phyloP scores from a whole-genome alignment of 139 green algal species.

The Chlorella sp. region DNA sequence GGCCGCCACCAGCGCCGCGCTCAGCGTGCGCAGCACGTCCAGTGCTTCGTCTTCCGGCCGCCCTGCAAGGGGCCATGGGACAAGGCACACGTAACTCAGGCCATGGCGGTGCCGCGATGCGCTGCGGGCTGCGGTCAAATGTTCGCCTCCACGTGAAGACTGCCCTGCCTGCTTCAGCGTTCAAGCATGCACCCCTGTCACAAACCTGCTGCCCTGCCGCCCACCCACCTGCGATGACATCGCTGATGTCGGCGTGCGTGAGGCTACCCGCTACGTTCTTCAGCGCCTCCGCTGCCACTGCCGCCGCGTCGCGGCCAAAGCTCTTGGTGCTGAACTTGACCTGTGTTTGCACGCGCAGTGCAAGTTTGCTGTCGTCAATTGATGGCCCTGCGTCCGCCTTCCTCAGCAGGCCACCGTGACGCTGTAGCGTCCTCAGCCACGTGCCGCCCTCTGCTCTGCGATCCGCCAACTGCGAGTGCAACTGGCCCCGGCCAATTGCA shows the following conservation, averaged over 20 bases:
- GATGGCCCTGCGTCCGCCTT: neutral
- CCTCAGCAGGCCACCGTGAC: neutral
- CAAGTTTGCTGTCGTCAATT: neutral
- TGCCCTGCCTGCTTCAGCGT: no score
- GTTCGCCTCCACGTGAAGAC: no score
- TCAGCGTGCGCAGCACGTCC: slow-evolving; percentile 63
- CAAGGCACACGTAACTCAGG: no score
- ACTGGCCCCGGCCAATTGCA: no score
- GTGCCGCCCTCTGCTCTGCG: neutral
- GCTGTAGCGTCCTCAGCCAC: neutral
- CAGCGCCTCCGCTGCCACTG: slow-evolving; percentile 70
- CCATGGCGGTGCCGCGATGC: no score
- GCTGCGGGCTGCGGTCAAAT: no score
- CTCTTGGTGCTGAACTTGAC: slow-evolving; percentile 87
- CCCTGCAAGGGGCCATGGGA: no score
- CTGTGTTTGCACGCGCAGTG: slow-evolving; percentile 25
- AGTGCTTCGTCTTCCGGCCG: slow-evolving; percentile 79
- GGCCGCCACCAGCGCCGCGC: slow-evolving; percentile 38
- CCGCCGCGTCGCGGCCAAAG: slow-evolving; percentile 75
- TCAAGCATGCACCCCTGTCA: no score
- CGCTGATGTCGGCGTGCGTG: slow-evolving; percentile 73
- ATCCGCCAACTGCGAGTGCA: no score
- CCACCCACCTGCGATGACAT: slow-evolving; percentile 81
- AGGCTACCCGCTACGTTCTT: slow-evolving; percentile 45
- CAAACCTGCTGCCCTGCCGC: no score